These are phyloP conservation scores for Talaromyces sp. DNA, from an alignment of 2,329 filamentous ascomycete species.

Conservation along the genomic window DNA sequence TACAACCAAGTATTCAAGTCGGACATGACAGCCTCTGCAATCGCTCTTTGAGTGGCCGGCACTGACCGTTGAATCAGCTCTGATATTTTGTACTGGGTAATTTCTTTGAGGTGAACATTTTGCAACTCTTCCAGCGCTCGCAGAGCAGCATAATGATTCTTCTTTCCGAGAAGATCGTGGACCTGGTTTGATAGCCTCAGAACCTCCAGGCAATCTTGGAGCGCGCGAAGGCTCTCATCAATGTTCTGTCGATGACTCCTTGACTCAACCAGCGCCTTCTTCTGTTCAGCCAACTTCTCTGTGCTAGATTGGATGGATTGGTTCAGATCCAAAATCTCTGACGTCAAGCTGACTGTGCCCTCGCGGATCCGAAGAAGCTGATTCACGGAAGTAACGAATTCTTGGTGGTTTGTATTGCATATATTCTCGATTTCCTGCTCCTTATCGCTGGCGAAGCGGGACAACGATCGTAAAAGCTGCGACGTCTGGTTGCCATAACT, in stretches of 20 bases:
- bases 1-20: slow-evolving; percentile 97
- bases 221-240: slow-evolving; percentile 80
- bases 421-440: slow-evolving; percentile 91
- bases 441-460: slow-evolving; percentile 77
- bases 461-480: slow-evolving; percentile 72
- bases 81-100: slow-evolving; percentile 90
- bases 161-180: slow-evolving; percentile 84
- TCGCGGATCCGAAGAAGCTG: slow-evolving; percentile 89
- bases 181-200: slow-evolving; percentile 89
- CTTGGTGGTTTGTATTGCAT: slow-evolving; percentile 92
- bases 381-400: slow-evolving; percentile 90
- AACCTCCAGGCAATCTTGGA: slow-evolving; percentile 89
- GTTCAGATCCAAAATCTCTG: slow-evolving; percentile 87
- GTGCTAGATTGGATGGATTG: slow-evolving; percentile 94
- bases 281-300: slow-evolving; percentile 89
- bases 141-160: slow-evolving; percentile 92
- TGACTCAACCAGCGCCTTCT: slow-evolving; percentile 89
- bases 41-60: slow-evolving; percentile 84
- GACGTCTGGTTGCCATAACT: slow-evolving; percentile 69
- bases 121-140: slow-evolving; percentile 93
- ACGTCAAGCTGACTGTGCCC: slow-evolving; percentile 81
- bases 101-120: slow-evolving; percentile 91
- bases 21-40: slow-evolving; percentile 94
- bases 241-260: slow-evolving; percentile 92
- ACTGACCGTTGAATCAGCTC: slow-evolving; percentile 96